Percentiles rank a stretch among this genome's conserved stretches.
Evolutionary conservation across 768 basidiomycete genomes (phyloP).

Genomic region (Serendipita vermifera): DNA sequence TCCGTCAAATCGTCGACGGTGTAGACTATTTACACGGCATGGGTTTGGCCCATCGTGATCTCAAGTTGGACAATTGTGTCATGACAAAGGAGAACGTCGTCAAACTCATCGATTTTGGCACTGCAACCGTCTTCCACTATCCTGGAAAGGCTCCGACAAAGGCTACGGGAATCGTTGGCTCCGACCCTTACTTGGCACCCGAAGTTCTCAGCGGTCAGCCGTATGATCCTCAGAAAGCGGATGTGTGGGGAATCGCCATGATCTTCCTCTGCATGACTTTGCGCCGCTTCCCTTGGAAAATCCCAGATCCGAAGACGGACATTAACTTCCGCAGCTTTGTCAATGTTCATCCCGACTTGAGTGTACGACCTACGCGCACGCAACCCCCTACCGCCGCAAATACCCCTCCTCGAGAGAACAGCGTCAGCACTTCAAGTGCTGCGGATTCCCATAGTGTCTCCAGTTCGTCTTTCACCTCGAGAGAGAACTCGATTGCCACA

Average conservation of each 20-base stretch:
- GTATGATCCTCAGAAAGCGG: constrained; percentile 95
- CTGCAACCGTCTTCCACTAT: constrained; percentile 98
- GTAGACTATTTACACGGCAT: constrained; percentile 96
- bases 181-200: constrained; percentile 95
- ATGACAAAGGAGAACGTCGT: constrained; percentile 92
- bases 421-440: neutral
- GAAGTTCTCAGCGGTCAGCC: constrained; percentile 70
- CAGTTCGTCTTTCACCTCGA: neutral
- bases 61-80: constrained; percentile 99
- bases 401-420: constrained; percentile 7
- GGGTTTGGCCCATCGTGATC: constrained; percentile 94
- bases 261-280: constrained; percentile 99
- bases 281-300: constrained; percentile 96
- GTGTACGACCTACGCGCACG: constrained; percentile 24
- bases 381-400: constrained; percentile 9
- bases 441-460: neutral
- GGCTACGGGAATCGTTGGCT: constrained; percentile 87
- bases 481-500: neutral
- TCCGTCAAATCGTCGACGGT: constrained; percentile 95
- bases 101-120: constrained; percentile 99
- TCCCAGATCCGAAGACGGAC: constrained; percentile 89
- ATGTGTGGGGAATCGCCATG: constrained; percentile 96
- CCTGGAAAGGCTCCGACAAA: constrained; percentile 71
- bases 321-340: constrained; percentile 86
- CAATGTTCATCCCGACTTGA: constrained; percentile 81